phyloP scores from a whole-genome alignment of 495 filamentous ascomycete genomes.

The Cladorrhinum samala region DNA sequence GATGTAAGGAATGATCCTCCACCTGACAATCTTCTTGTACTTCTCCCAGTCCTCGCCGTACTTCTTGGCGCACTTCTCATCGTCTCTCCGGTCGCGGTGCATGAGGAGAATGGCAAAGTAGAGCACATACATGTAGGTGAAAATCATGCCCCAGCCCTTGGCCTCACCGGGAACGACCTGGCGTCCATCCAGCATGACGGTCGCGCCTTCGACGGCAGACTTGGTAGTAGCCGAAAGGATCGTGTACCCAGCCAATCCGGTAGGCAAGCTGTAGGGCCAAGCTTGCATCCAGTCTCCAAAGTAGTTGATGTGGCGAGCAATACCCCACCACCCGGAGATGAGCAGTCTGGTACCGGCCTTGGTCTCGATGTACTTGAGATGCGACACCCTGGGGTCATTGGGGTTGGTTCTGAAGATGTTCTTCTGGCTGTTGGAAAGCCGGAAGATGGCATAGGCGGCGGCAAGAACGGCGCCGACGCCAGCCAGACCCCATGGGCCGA shows the following conservation, averaged over 20 bases:
- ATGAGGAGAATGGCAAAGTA: slow-evolving; percentile 89
- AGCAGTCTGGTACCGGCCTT: slow-evolving; percentile 74
- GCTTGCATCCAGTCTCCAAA: slow-evolving; percentile 94
- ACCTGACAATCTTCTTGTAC: slow-evolving; percentile 78
- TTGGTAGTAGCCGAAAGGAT: slow-evolving; percentile 48
- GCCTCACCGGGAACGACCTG: slow-evolving; percentile 65
- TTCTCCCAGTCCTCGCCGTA: slow-evolving; percentile 92
- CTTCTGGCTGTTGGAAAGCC: slow-evolving; percentile 86
- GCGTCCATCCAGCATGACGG: slow-evolving; percentile 52
- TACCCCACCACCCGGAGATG: slow-evolving; percentile 91
- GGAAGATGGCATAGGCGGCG: slow-evolving; percentile 83
- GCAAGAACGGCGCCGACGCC: slow-evolving; percentile 59
- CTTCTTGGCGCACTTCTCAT: slow-evolving; percentile 86
- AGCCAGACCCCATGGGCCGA: slow-evolving; percentile 58
- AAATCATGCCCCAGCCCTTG: slow-evolving; percentile 72
- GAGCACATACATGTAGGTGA: slow-evolving; percentile 92
- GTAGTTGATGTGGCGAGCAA: slow-evolving; percentile 92
- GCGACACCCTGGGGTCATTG: slow-evolving; percentile 67
- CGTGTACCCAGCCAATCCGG: slow-evolving; percentile 74
- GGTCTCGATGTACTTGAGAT: slow-evolving; percentile 86
- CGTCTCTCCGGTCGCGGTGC: slow-evolving; percentile 86
- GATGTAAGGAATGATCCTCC: slow-evolving; percentile 82
- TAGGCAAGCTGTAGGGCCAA: slow-evolving; percentile 89
- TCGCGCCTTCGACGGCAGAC: slow-evolving; percentile 36
- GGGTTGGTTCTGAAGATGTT: slow-evolving; percentile 88